Evolutionary conservation across 805 yeast genomes (phyloP).

Genomic region (Kluyveromyces starmeri): DNA sequence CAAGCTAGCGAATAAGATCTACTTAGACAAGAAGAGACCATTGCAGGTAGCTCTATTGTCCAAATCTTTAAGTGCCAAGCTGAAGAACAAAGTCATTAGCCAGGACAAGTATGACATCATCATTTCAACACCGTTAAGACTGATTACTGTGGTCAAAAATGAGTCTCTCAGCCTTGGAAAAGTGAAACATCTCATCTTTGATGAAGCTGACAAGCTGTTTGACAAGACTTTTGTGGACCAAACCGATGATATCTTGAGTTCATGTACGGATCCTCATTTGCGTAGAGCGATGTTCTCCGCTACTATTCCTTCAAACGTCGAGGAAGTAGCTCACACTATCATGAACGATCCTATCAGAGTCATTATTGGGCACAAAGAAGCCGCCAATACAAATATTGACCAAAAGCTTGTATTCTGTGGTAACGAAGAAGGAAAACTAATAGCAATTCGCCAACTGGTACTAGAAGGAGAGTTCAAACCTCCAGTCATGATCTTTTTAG

Average conservation of each 20-base stretch:
- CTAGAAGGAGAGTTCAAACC: constrained; percentile 81
- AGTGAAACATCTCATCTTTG: constrained; percentile 75
- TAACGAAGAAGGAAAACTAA: constrained; percentile 87
- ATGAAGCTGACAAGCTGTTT: constrained; percentile 92
- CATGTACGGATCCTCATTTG: constrained; percentile 34
- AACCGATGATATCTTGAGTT: constrained; percentile 68
- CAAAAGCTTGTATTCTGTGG: constrained; percentile 84
- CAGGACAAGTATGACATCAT: constrained; percentile 66
- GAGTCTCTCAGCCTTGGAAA: constrained; percentile 50
- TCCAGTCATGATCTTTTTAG: constrained; percentile 86
- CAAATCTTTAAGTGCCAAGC: constrained; percentile 60
- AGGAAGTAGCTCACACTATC: constrained; percentile 73
- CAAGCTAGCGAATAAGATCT: constrained; percentile 37
- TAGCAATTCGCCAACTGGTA: constrained; percentile 84
- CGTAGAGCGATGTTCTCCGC: constrained; percentile 87
- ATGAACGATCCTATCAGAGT: constrained; percentile 82
- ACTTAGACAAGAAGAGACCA: constrained; percentile 37
- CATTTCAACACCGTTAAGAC: constrained; percentile 81
- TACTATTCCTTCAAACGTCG: constrained; percentile 89
- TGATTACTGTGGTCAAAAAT: constrained; percentile 65
- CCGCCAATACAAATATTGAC: constrained; percentile 76
- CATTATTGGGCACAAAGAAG: constrained; percentile 88
- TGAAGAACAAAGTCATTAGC: constrained; percentile 50
- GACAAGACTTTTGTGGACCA: constrained; percentile 84
- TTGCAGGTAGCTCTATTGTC: constrained; percentile 58